Conservation (phyloP, 805 yeast genomes). For the Zygosaccharomyces pseudorouxii region DNA sequence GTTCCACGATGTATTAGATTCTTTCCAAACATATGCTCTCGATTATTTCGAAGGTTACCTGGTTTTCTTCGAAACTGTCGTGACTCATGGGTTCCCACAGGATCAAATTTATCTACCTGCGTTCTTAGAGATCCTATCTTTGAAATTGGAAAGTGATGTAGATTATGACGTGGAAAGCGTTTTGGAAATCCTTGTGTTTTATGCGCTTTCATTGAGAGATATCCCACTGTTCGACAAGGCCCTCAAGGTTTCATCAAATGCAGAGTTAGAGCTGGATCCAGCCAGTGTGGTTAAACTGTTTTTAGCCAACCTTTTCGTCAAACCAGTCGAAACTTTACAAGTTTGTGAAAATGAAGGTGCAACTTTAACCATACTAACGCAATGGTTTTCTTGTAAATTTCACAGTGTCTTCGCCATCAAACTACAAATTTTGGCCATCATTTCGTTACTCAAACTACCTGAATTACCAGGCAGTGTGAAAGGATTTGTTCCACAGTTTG, state of each 20-base stretch:
- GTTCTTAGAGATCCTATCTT: slow-evolving; percentile 27
- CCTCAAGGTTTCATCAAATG: slow-evolving; percentile 28
- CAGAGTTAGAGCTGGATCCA: slow-evolving; percentile 37
- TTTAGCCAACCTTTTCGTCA: slow-evolving; percentile 57
- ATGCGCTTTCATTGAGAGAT: slow-evolving; percentile 32
- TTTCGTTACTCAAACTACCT: slow-evolving; percentile 45
- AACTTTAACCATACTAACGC: slow-evolving; percentile 47
- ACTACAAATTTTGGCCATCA: slow-evolving; percentile 60
- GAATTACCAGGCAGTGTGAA: slow-evolving; percentile 38
- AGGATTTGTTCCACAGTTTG: slow-evolving; percentile 44
- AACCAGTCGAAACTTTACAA: slow-evolving; percentile 52
- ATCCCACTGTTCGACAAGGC: slow-evolving; percentile 29
- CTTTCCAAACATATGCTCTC: slow-evolving; percentile 55
- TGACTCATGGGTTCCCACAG: slow-evolving; percentile 47
- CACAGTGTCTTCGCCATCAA: slow-evolving; percentile 75
- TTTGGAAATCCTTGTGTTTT: slow-evolving; percentile 32
- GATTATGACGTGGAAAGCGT: slow-evolving; percentile 39
- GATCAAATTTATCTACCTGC: slow-evolving; percentile 29
- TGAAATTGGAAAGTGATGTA: slow-evolving; percentile 32
- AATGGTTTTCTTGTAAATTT: slow-evolving; percentile 60
- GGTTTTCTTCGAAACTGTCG: slow-evolving; percentile 53
- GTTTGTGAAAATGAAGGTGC: slow-evolving; percentile 45
- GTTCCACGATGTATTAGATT: slow-evolving; percentile 44
- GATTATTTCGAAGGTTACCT: slow-evolving; percentile 55
- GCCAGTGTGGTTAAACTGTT: slow-evolving; percentile 53